These are phyloP conservation scores for Arabidopsis suecica DNA, from an alignment of 345 rosid species.

Conservation along the genomic window DNA sequence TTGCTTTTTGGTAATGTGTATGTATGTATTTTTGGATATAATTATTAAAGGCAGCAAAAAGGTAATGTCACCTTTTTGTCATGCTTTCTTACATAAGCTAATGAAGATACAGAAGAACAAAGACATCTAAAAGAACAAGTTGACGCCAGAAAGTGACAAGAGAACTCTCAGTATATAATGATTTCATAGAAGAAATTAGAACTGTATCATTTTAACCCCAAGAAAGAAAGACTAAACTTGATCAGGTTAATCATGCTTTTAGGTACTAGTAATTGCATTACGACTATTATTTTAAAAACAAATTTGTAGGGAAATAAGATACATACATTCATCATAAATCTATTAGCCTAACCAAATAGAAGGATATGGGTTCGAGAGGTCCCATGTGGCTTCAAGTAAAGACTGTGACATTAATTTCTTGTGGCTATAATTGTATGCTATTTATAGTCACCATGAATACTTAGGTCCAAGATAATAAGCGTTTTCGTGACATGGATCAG, in stretches of 20 bases:
- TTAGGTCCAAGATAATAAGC: slow-evolving; percentile 20
- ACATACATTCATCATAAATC: background rate
- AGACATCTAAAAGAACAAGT: slow-evolving; percentile 43
- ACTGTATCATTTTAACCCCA: background rate
- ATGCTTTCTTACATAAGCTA: slow-evolving; percentile 43
- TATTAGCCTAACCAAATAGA: slow-evolving; percentile 26
- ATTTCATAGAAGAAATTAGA: slow-evolving; percentile 26
- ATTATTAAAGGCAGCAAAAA: slow-evolving; percentile 32
- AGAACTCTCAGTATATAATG: slow-evolving; percentile 25
- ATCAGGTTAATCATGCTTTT: slow-evolving; percentile 22
- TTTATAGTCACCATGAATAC: slow-evolving; percentile 11
- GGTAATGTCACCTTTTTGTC: slow-evolving; percentile 39
- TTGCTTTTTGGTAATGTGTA: slow-evolving; percentile 37
- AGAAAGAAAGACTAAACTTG: background rate
- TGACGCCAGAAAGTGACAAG: slow-evolving; percentile 39
- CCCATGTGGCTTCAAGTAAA: background rate
- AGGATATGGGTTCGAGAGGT: slow-evolving; percentile 46
- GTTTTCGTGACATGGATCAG: slow-evolving; percentile 17
- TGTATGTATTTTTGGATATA: slow-evolving; percentile 25
- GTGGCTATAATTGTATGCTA: background rate
- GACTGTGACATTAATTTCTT: background rate
- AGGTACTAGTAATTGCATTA: slow-evolving; percentile 28
- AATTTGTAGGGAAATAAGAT: background rate
- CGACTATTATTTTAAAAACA: background rate
- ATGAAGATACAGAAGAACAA: slow-evolving; percentile 40